These are phyloP conservation scores for Ophiostoma perfectum DNA, from an alignment of 2,329 filamentous ascomycete genomes.

Conservation along the genomic window DNA sequence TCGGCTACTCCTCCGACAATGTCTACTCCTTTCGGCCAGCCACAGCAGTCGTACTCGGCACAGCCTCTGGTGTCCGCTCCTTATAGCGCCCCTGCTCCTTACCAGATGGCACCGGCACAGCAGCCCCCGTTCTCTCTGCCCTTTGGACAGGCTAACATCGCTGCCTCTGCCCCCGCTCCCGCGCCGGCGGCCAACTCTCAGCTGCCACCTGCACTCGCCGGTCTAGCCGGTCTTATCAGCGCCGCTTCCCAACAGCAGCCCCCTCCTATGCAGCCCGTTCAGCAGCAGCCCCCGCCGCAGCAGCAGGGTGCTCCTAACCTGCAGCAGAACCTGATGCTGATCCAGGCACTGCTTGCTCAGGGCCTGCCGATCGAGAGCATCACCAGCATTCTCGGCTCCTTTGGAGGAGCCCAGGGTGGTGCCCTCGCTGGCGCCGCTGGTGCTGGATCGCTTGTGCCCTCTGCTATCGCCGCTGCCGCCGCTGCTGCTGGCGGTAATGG, in stretches of 20 bases:
- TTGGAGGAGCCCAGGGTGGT: slow-evolving; percentile 40
- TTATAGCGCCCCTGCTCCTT: slow-evolving; percentile 35
- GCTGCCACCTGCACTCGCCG: slow-evolving; percentile 19
- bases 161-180: slow-evolving; percentile 29
- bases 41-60: slow-evolving; percentile 37
- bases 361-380: slow-evolving; percentile 75
- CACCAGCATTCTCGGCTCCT: slow-evolving; percentile 51
- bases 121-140: slow-evolving; percentile 26
- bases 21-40: slow-evolving; percentile 28
- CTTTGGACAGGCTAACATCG: slow-evolving; percentile 26
- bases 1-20: slow-evolving; percentile 21
- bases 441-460: slow-evolving; percentile 22
- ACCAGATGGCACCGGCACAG: slow-evolving; percentile 33
- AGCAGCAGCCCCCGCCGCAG: slow-evolving; percentile 14
- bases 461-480: slow-evolving; percentile 28
- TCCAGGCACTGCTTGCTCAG: slow-evolving; percentile 69
- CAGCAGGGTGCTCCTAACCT: slow-evolving; percentile 40
- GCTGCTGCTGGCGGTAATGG: slow-evolving; percentile 24
- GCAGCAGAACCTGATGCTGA: slow-evolving; percentile 66
- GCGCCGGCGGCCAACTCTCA: slow-evolving; percentile 29
- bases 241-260: slow-evolving; percentile 29
- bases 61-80: slow-evolving; percentile 46
- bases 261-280: slow-evolving; percentile 26
- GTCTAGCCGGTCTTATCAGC: slow-evolving; percentile 19
- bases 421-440: slow-evolving; percentile 26